phyloP scores from a whole-genome alignment of 176 grass and related monocot species.

The Phyllostachys edulis region DNA sequence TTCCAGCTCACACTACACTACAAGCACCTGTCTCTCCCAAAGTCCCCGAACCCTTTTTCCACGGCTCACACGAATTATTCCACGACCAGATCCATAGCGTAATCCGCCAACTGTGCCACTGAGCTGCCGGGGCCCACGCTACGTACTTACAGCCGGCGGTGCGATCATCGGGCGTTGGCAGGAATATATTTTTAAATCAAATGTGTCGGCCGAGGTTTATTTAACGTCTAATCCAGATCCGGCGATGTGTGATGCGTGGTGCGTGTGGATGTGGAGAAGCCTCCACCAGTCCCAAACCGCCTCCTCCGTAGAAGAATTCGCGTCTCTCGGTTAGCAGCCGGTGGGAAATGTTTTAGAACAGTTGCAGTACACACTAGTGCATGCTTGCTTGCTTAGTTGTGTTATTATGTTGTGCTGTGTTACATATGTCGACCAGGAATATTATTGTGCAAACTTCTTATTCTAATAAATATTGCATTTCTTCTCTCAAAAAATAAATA shows the following conservation, averaged over 20 bases:
- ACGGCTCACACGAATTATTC: slow-evolving; percentile 36
- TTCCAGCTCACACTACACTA: too few relatives aligned
- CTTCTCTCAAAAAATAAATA: neutral
- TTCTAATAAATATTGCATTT: neutral
- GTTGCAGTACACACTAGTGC: neutral
- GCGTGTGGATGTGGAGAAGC: neutral
- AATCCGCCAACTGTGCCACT: slow-evolving; percentile 30
- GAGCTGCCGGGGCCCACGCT: neutral
- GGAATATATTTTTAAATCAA: neutral
- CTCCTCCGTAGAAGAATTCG: neutral
- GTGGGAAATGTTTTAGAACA: neutral
- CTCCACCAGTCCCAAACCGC: neutral
- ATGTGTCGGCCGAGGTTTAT: neutral
- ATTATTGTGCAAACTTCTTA: neutral
- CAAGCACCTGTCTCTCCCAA: neutral
- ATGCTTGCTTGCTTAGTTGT: neutral
- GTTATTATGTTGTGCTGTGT: too few relatives aligned
- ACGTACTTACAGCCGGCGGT: neutral
- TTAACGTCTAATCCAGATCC: neutral
- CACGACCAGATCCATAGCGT: slow-evolving; percentile 29
- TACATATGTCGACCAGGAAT: neutral
- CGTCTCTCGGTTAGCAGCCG: neutral
- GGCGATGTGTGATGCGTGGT: neutral
- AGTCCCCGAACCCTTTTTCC: neutral
- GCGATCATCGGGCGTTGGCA: neutral